Evolutionary conservation across 768 basidiomycete genomes (phyloP).

Genomic region (Cyclocybe aegerita): DNA sequence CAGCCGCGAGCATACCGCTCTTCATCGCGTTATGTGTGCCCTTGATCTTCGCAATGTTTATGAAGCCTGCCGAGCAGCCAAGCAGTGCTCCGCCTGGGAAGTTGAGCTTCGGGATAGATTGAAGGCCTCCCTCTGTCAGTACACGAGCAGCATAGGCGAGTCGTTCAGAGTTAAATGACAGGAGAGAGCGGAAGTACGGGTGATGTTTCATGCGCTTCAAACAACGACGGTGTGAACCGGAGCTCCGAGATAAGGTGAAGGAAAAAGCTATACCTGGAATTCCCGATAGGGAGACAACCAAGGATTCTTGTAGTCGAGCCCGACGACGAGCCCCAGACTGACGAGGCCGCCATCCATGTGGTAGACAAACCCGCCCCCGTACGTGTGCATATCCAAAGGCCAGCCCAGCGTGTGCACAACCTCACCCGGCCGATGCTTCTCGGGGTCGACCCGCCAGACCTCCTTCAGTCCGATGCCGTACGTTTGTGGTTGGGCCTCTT

Average conservation of each 20-base stretch:
- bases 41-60: conserved; percentile 97
- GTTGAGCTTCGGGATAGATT: conserved; percentile 79
- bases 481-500: conserved; percentile 79
- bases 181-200: conserved; percentile 81
- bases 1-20: conserved; percentile 95
- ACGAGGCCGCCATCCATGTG: conserved; percentile 94
- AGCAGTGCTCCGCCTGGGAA: conserved; percentile 96
- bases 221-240: conserved; percentile 1
- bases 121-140: conserved; percentile 91
- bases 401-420: conserved; percentile 95
- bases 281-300: conserved; percentile 91
- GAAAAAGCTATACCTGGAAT: conserved; percentile 65
- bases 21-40: conserved; percentile 99
- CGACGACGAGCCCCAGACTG: conserved; percentile 87
- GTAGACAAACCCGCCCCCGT: conserved; percentile 94
- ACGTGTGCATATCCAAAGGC: conserved; percentile 81
- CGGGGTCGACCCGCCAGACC: conserved; percentile 85
- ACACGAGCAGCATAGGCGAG: conserved; percentile 90
- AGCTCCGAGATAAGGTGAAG: neutral
- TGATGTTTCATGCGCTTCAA: conserved; percentile 86
- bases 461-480: conserved; percentile 97
- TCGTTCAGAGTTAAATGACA: conserved; percentile 65
- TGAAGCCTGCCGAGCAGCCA: conserved; percentile 93
- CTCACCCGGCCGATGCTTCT: conserved; percentile 64
- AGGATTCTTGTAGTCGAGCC: conserved; percentile 93